phyloP scores from a whole-genome alignment of 257 asterid genomes.

The Plantago elongata region DNA sequence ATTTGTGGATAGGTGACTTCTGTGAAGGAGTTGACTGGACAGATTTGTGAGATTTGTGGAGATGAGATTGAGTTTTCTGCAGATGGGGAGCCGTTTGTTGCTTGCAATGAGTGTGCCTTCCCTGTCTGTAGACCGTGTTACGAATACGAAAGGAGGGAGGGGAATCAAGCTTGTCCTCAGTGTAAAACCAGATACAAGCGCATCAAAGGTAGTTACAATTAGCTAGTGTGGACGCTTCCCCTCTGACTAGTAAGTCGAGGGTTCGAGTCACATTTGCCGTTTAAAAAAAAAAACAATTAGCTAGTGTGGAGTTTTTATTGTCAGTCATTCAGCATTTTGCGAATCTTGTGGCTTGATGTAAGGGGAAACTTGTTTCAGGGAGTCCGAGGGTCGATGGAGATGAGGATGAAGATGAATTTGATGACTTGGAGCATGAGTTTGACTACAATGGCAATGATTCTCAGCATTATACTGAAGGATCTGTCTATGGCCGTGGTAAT shows the following conservation, averaged over 20 bases:
- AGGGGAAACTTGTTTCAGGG: slow-evolving; percentile 38
- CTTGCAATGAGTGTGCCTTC: slow-evolving; percentile 95
- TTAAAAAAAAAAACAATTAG: too few species aligned
- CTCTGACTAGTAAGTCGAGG: too few species aligned
- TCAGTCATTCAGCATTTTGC: background rate
- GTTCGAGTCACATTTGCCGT: too few species aligned
- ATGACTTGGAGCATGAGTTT: slow-evolving; percentile 85
- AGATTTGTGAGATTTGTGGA: slow-evolving; percentile 97
- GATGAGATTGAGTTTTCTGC: slow-evolving; percentile 79
- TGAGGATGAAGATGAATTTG: slow-evolving; percentile 93
- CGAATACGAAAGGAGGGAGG: slow-evolving; percentile 90
- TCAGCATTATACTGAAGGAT: slow-evolving; percentile 49
- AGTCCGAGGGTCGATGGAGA: slow-evolving; percentile 95
- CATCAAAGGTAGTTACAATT: slow-evolving; percentile 64
- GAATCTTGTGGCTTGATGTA: slow-evolving; percentile 3
- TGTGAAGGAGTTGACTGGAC: slow-evolving; percentile 88
- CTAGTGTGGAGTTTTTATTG: background rate
- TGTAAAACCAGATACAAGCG: slow-evolving; percentile 96
- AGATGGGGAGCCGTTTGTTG: slow-evolving; percentile 85
- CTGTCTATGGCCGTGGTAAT: slow-evolving; percentile 43
- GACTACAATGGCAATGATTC: slow-evolving; percentile 50
- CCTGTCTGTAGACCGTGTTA: slow-evolving; percentile 86
- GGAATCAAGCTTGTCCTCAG: slow-evolving; percentile 95
- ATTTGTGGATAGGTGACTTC: slow-evolving; percentile 65
- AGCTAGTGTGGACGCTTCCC: too few species aligned